Conservation (phyloP, 2,329 filamentous ascomycete genomes). For the Arthrobotrys sinensis region DNA sequence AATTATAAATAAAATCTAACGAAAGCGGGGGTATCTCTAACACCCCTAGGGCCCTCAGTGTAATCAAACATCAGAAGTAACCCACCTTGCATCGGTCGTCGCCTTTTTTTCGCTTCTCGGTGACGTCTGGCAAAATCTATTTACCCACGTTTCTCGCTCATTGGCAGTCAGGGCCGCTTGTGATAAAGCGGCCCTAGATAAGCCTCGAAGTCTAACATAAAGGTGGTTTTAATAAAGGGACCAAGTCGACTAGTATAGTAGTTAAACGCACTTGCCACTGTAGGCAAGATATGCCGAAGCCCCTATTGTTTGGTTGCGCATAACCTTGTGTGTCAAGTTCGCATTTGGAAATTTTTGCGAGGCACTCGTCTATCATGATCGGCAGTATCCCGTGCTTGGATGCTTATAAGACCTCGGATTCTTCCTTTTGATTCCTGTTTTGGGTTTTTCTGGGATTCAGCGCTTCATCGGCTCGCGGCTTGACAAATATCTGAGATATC, state of each 20-base stretch:
- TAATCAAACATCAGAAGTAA: neutral
- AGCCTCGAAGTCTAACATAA: neutral
- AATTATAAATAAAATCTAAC: neutral
- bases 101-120: conserved; percentile 5
- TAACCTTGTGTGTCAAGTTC: conserved; percentile 6
- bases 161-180: neutral
- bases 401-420: conserved; percentile 31
- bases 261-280: neutral
- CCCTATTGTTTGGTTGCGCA: neutral
- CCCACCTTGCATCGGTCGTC: neutral
- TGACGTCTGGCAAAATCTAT: neutral
- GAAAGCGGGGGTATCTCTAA: neutral
- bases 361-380: conserved; percentile 6
- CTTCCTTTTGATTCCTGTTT: neutral
- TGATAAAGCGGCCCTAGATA: neutral
- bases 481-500: conserved; percentile 43
- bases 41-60: neutral
- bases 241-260: conserved; percentile 1
- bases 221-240: neutral
- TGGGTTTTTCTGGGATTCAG: conserved; percentile 4
- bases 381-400: neutral
- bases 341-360: conserved; percentile 24
- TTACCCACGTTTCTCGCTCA: conserved; percentile 15
- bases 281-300: conserved; percentile 12
- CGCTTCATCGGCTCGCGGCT: conserved; percentile 4